Evolutionary conservation across 805 yeast genomes (phyloP), one percentile per base, ranked within the genome.

Genomic region (Candida taoyuanica): DNA sequence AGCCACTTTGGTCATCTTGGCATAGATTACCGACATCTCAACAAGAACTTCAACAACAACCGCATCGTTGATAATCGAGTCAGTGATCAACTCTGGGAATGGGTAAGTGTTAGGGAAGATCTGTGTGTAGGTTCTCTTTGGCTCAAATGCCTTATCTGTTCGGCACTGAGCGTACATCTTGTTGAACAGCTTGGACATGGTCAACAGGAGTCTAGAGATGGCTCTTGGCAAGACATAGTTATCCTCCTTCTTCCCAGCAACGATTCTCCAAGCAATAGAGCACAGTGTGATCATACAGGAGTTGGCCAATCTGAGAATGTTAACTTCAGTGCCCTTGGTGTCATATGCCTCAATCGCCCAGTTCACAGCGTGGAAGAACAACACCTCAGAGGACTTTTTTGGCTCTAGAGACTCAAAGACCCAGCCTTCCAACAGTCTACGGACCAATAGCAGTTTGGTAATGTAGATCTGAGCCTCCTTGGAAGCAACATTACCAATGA

Each of bases 31-130:
- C 6, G 81, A 67, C 34, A 85, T 56, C 55, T 87, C 96, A 29
- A 84, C 63, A 37, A 86, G 62, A 3, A 82, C 67, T 55, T 87
- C 96, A 19, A 79, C 85, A 40, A 83, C 67, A 2, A 70, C 64
- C 46, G 78, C 84, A 44, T 81, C 85, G 45, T 77, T 75, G 15
- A 85, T 83, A 31, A 79, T 67, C 0, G 94, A 81, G 53, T 87
- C 95, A 47, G 84, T 73, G 0, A 89, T 76, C 21, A 68, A 52
- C 30, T 76, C 80, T 33, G 63, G 62, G 53, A 81, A 80, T 14
- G 95, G 95, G 51, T 73, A 75, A 13, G 62, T 58, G 20, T 69
- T 67, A 7, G 93, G 95, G 64, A 86, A 88, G 29, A 85, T 61
- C 19, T 67, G 70, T 0, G 86, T 79, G 53, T 80, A 83, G 0